A percentile compares a stretch with the other conserved stretches of the same genome.
Evolutionary conservation across 306 rosid species (phyloP).

Genomic region (Sicyos baderoa): DNA sequence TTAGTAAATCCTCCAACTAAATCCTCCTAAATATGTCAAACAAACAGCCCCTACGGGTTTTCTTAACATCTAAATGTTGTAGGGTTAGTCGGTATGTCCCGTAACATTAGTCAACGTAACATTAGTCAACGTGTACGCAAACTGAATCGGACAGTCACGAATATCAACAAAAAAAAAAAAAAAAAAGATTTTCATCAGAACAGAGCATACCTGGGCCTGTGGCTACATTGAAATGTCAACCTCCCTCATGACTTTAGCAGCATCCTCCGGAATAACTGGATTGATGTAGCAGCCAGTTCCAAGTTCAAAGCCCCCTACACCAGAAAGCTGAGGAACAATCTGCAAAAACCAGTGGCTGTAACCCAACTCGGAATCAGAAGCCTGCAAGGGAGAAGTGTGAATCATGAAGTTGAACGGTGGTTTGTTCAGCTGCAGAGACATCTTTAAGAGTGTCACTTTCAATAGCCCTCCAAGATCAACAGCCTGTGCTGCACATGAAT

Average conservation of each 20-base stretch:
- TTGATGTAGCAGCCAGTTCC: constrained; percentile 78
- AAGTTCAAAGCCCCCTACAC: constrained; percentile 60
- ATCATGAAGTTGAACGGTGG: constrained; percentile 78
- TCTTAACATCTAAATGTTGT: too few relatives aligned
- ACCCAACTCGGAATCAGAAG: constrained; percentile 34
- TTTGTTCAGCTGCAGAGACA: constrained; percentile 62
- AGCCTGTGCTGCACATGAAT: constrained; percentile 41
- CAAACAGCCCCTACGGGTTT: too few relatives aligned
- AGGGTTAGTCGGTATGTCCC: too few relatives aligned
- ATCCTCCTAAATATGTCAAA: too few relatives aligned
- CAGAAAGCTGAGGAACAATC: constrained; percentile 63
- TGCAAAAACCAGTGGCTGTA: constrained; percentile 74
- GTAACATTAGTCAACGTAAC: too few relatives aligned
- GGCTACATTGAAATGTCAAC: constrained; percentile 26
- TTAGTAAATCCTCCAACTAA: too few relatives aligned
- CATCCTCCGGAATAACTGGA: constrained; percentile 80
- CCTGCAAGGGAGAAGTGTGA: constrained; percentile 50
- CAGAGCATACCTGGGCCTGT: background rate
- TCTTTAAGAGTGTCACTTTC: constrained; percentile 58
- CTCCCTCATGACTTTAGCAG: constrained; percentile 70
- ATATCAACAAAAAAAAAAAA: background rate
- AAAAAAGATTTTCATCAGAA: constrained; percentile 4
- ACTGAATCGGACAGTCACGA: too few relatives aligned
- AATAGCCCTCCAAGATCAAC: constrained; percentile 68
- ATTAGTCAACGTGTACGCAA: too few relatives aligned